A percentile compares a stretch with the other conserved stretches of the same genome.
Conservation (phyloP, 306 rosid species). For the Dicorynia guianensis region DNA sequence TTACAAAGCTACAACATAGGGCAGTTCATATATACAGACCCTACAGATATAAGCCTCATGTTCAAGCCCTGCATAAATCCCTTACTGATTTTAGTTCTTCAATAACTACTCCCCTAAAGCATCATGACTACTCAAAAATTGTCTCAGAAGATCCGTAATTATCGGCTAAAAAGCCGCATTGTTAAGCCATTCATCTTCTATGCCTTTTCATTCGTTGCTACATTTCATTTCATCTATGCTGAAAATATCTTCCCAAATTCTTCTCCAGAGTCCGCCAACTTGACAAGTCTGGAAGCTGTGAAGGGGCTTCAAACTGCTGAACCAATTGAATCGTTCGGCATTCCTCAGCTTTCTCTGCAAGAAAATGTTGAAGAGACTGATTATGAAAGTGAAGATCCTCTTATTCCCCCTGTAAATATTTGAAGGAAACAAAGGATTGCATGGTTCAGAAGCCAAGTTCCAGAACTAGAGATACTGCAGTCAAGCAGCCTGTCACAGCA, state of each 20-base stretch:
- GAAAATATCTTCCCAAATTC: conserved; percentile 15
- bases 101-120: not conserved
- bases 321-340: not conserved
- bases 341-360: conserved; percentile 34
- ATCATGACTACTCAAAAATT: not conserved
- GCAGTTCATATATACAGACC: not conserved
- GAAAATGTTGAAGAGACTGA: conserved; percentile 31
- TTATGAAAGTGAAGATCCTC: conserved; percentile 19
- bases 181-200: conserved; percentile 19
- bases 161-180: not conserved
- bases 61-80: no score
- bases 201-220: not conserved
- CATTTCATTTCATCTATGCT: conserved; percentile 3
- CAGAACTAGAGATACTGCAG: conserved; percentile 44
- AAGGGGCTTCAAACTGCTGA: not conserved
- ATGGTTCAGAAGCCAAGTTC: conserved; percentile 50
- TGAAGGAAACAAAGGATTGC: conserved; percentile 51
- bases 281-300: not conserved
- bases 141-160: conserved; percentile 9
- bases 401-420: conserved; percentile 41
- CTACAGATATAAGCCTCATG: not conserved
- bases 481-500: conserved; percentile 38
- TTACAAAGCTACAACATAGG: no score
- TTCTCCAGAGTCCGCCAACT: not conserved
- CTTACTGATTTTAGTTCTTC: no score